These are phyloP conservation scores for Leishmania tropica DNA, from an alignment of 208 protist genomes.

Conservation along the genomic window DNA sequence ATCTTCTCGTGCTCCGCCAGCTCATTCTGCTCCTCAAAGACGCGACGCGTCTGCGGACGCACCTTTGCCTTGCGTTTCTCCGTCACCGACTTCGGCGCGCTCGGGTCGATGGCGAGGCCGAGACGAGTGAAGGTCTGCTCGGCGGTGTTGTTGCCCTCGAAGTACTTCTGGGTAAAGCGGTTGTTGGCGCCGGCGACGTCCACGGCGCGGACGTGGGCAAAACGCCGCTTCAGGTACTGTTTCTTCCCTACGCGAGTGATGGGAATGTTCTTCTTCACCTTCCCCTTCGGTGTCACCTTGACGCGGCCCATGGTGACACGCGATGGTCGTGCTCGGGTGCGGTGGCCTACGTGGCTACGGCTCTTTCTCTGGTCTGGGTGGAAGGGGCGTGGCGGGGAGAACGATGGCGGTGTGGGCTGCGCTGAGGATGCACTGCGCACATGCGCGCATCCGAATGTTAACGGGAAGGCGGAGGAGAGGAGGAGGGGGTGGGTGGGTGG, in stretches of 20 bases:
- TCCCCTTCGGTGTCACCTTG: constrained; percentile 80
- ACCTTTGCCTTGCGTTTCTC: constrained; percentile 58
- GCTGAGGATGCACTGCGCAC: neutral
- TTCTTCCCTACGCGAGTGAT: constrained; percentile 85
- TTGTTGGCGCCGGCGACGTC: constrained; percentile 82
- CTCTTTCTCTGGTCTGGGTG: neutral
- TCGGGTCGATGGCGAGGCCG: constrained; percentile 71
- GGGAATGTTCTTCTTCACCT: constrained; percentile 86
- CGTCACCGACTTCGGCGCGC: constrained; percentile 32
- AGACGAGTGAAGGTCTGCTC: constrained; percentile 80
- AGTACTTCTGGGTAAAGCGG: constrained; percentile 82
- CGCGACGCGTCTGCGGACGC: constrained; percentile 36
- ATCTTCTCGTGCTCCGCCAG: constrained; percentile 34
- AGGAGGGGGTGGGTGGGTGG: neutral
- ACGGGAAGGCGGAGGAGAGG: neutral
- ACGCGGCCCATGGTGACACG: constrained; percentile 57
- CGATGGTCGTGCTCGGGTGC: neutral
- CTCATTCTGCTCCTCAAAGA: constrained; percentile 59
- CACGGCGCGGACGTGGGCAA: constrained; percentile 71
- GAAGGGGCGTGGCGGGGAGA: neutral
- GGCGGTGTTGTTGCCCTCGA: constrained; percentile 60
- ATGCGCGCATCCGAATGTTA: neutral
- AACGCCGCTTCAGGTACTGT: constrained; percentile 86
- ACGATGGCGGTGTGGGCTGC: neutral
- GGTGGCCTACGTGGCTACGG: neutral